Conservation (phyloP, 805 yeast species). For the Candida tammaniensis region DNA sequence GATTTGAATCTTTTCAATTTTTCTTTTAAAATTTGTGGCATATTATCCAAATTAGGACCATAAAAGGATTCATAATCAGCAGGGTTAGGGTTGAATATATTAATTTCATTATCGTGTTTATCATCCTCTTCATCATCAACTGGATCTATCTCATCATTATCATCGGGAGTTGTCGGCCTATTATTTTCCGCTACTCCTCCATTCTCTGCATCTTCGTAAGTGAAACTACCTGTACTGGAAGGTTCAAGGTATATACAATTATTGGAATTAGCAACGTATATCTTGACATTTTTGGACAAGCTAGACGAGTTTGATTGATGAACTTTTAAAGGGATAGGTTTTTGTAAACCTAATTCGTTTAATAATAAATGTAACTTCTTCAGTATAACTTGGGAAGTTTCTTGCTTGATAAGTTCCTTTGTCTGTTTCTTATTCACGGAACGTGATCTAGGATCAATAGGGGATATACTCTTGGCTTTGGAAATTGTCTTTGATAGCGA, state of each 20-base stretch:
- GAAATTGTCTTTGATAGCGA: constrained; percentile 7
- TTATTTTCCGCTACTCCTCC: constrained; percentile 19
- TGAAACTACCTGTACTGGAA: constrained; percentile 36
- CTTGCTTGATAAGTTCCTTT: constrained; percentile 37
- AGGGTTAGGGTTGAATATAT: not conserved
- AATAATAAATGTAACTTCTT: constrained; percentile 29
- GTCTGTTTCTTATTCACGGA: constrained; percentile 25
- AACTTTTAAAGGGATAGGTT: constrained; percentile 35
- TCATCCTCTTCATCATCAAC: constrained; percentile 1
- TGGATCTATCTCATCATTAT: not conserved
- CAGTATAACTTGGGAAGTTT: constrained; percentile 33
- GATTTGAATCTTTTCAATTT: constrained; percentile 25
- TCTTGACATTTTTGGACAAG: constrained; percentile 24
- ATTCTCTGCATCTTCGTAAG: constrained; percentile 43
- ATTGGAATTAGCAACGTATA: constrained; percentile 37
- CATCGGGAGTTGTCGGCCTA: not conserved
- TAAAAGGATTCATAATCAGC: constrained; percentile 2
- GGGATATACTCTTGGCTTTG: too few relatives aligned
- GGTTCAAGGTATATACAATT: constrained; percentile 41
- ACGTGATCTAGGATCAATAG: constrained; percentile 13
- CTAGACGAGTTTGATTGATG: constrained; percentile 22
- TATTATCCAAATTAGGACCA: constrained; percentile 3
- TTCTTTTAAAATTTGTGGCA: constrained; percentile 12
- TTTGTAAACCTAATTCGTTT: constrained; percentile 38
- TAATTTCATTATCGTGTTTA: not conserved